Evolutionary conservation across 805 yeast genomes (phyloP).

Genomic region (Barnettozyma siamensis): DNA sequence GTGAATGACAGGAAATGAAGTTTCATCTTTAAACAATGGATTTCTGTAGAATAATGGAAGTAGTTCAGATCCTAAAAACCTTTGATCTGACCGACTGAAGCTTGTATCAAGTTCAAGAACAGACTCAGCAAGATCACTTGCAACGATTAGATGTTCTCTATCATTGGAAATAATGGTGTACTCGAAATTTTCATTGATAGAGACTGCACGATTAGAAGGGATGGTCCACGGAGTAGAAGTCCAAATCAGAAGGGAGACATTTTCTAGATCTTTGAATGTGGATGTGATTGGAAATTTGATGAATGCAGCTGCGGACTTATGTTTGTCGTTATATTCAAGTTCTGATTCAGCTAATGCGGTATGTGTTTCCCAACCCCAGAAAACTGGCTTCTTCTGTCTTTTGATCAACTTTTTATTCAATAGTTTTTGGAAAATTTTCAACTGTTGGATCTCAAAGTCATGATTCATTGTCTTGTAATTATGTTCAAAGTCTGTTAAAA

Average conservation of each 20-base stretch:
- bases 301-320: conserved; percentile 61
- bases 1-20: conserved; percentile 52
- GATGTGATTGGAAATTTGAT: conserved; percentile 56
- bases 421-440: conserved; percentile 61
- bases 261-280: conserved; percentile 5
- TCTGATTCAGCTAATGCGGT: conserved; percentile 98
- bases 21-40: conserved; percentile 29
- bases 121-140: conserved; percentile 39
- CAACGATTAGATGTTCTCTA: conserved; percentile 50
- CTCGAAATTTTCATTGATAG: conserved; percentile 51
- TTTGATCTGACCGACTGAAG: conserved; percentile 18
- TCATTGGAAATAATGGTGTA: conserved; percentile 47
- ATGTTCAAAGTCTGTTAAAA: conserved; percentile 76
- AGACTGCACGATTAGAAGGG: conserved; percentile 79
- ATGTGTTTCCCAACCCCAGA: conserved; percentile 92
- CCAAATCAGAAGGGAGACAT: conserved; percentile 62
- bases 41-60: conserved; percentile 44
- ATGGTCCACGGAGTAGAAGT: conserved; percentile 99
- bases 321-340: conserved; percentile 74
- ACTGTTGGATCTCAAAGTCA: conserved; percentile 68
- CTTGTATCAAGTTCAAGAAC: conserved; percentile 30
- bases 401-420: conserved; percentile 62
- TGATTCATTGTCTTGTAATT: conserved; percentile 71
- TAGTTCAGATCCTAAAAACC: conserved; percentile 39
- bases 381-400: conserved; percentile 90